phyloP scores from a whole-genome alignment of 2,329 filamentous ascomycete genomes.

The Davidsoniella australis region DNA sequence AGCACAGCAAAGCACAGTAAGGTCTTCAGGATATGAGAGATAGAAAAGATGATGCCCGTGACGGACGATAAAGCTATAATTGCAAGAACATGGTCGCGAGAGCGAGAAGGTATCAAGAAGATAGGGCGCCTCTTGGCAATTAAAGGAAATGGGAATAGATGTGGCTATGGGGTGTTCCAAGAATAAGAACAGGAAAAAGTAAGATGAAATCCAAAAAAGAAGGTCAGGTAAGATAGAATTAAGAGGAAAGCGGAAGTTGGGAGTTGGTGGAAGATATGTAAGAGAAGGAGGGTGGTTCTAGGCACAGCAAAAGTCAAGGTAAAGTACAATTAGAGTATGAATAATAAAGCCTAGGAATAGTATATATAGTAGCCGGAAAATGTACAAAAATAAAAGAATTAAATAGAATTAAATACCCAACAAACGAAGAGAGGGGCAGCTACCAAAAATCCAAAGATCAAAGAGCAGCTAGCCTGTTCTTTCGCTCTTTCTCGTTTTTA shows the following conservation, averaged over 20 bases:
- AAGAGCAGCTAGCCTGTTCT: no score
- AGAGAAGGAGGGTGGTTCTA: slow-evolving; percentile 4
- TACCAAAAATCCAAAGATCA: background rate
- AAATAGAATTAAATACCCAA: background rate
- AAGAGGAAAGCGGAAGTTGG: background rate
- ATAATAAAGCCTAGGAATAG: background rate
- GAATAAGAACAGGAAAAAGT: background rate
- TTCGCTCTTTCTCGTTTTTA: no score
- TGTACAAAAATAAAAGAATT: slow-evolving; percentile 1
- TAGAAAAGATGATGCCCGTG: slow-evolving; percentile 7
- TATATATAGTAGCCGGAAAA: background rate
- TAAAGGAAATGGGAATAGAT: background rate
- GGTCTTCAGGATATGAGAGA: background rate
- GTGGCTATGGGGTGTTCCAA: background rate
- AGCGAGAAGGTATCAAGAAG: slow-evolving; percentile 2
- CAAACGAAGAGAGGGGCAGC: slow-evolving; percentile 8
- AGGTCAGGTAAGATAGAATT: slow-evolving; percentile 1
- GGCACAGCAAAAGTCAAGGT: slow-evolving; percentile 5
- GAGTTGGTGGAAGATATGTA: slow-evolving; percentile 10
- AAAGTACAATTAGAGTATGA: background rate
- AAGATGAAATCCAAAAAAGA: slow-evolving; percentile 6
- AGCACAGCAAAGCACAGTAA: background rate
- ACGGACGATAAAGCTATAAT: slow-evolving; percentile 11
- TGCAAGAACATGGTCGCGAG: slow-evolving; percentile 11
- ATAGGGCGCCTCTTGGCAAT: slow-evolving; percentile 10